phyloP scores from a whole-genome alignment of 345 rosid genomes.

The Xanthoceras sorbifolium region DNA sequence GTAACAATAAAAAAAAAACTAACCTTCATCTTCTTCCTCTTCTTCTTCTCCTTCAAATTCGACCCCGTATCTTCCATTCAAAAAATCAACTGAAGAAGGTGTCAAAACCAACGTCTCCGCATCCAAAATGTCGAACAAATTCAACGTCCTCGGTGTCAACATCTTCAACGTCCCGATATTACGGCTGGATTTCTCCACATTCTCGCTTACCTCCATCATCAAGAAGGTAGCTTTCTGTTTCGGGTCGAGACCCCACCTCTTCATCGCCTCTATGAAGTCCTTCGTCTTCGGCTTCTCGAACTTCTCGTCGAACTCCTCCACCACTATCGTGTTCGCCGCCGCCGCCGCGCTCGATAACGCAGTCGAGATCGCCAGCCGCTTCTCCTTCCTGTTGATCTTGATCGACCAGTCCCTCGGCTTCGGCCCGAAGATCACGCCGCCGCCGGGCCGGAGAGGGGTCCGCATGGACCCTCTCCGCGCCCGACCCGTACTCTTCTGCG shows the following conservation, averaged over 20 bases:
- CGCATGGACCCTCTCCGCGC: conserved; percentile 78
- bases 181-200: conserved; percentile 65
- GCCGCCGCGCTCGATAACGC: conserved; percentile 75
- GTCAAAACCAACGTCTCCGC: conserved; percentile 82
- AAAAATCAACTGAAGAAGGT: conserved; percentile 63
- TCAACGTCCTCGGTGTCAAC: conserved; percentile 87
- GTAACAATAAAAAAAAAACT: conserved; percentile 15
- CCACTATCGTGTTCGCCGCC: conserved; percentile 61
- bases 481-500: conserved; percentile 85
- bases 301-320: conserved; percentile 81
- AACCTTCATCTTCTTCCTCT: conserved; percentile 48
- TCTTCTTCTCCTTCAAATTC: conserved; percentile 38
- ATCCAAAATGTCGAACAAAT: conserved; percentile 84
- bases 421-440: conserved; percentile 89
- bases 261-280: conserved; percentile 78
- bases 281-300: conserved; percentile 81
- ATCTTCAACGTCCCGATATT: conserved; percentile 85
- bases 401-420: conserved; percentile 88
- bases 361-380: conserved; percentile 73
- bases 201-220: conserved; percentile 67
- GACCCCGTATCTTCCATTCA: conserved; percentile 77
- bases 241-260: conserved; percentile 90
- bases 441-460: conserved; percentile 85
- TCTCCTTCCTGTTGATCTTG: conserved; percentile 91
- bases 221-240: conserved; percentile 82